Evolutionary conservation across 345 rosid species (phyloP), one percentile per base, ranked within the genome.

Genomic region (Microcos paniculata): DNA sequence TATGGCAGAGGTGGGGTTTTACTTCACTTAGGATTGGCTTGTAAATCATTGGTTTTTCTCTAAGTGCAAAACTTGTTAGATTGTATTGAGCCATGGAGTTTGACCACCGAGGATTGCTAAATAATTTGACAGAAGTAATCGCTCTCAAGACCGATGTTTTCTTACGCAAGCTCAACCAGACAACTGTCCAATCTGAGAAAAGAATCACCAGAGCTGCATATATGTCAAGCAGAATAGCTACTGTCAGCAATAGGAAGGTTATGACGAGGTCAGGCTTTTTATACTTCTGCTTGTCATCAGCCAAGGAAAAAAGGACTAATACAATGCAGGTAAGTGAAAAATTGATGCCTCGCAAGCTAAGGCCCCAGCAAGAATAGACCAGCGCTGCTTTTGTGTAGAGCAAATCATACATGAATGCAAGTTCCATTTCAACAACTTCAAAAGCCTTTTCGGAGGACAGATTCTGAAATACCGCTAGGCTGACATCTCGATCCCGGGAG

Each of bases 331-430:
- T 62, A 8, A 77, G 67, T 31, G 64, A 71, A 8, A 78, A 24
- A 3, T 74, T 64, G 35, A 65, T n/a, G 21, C 38, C 0, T 1
- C 79, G 77, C 56, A 70, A 55, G 49, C 38, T 55, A 19, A 64
- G 4, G 28, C 81, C 83, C 24, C 38, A 1, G 11, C 5, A 15
- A n/a, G 79, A 79, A 48, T 82, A 70, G 30, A 72, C 61, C 30
- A 73, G 63, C 1, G 68, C 31, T 33, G 75, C 75, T 62, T 83
- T 83, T 0, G 86, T 83, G 77, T 74, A 78, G 24, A 84, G 61
- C 15, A 59, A 59, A 71, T 87, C 90, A 57, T 79, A 87, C 79
- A 82, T 61, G 67, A 82, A 76, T 8, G 82, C 73, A 2, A 82
- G 84, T 81, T 84, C 87, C 42, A 56, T 43, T 30, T 79, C 83